phyloP scores from a whole-genome alignment of 2,329 filamentous ascomycete genomes.

The Taxawa tesnikishii region DNA sequence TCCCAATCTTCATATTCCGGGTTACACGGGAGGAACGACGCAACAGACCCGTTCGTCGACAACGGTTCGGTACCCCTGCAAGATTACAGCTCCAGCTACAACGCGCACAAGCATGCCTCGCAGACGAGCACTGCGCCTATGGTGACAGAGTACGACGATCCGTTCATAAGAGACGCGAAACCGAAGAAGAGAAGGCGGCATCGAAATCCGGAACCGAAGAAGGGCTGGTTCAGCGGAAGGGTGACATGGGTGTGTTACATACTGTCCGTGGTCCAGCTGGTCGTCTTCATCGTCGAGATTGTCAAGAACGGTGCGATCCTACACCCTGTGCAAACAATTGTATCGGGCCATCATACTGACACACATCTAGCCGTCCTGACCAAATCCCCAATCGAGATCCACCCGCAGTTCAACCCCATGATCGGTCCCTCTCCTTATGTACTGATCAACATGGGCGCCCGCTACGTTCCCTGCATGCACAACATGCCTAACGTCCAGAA shows the following conservation, averaged over 20 bases:
- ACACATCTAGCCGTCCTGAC: conserved; percentile 53
- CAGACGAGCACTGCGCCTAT: conserved; percentile 23
- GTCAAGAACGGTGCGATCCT: conserved; percentile 60
- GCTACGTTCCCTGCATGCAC: conserved; percentile 92
- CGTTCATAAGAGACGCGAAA: conserved; percentile 23
- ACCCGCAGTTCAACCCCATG: conserved; percentile 90
- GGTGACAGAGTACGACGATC: conserved; percentile 27
- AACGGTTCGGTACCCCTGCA: conserved; percentile 36
- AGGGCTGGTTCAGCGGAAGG: conserved; percentile 41
- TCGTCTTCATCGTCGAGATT: conserved; percentile 81
- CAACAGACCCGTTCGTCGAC: conserved; percentile 34
- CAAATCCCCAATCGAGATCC: conserved; percentile 62
- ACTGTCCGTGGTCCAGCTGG: conserved; percentile 63
- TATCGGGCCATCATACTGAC: conserved; percentile 2
- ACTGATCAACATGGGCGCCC: conserved; percentile 92
- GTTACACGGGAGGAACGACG: conserved; percentile 18
- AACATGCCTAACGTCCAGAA: conserved; percentile 50
- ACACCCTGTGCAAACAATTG: not conserved
- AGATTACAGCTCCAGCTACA: conserved; percentile 15
- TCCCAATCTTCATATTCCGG: conserved; percentile 49
- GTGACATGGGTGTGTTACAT: conserved; percentile 73
- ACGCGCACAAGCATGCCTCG: conserved; percentile 25
- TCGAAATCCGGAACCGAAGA: conserved; percentile 8
- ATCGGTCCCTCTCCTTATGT: conserved; percentile 86
- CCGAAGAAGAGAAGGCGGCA: conserved; percentile 11